Conservation (phyloP, 148 eudicot species). For the Heliamphora exappendiculata region DNA sequence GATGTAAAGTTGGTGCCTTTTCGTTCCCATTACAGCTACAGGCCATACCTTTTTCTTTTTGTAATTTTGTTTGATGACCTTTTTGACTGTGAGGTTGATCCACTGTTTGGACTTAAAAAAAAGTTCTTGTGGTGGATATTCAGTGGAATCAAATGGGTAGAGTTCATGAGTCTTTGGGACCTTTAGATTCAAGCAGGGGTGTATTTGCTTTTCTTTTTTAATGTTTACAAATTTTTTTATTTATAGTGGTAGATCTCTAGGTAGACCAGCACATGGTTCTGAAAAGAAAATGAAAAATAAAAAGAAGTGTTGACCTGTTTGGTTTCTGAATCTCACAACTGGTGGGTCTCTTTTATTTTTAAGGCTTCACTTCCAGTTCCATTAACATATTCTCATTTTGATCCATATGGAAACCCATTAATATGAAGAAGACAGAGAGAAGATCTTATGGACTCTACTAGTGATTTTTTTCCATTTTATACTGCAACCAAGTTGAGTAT, state of each 20-base stretch:
- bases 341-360: constrained; percentile 8
- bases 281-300: not conserved
- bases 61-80: constrained; percentile 20
- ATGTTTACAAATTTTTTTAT: constrained; percentile 7
- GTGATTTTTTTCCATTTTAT: not conserved
- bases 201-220: not conserved
- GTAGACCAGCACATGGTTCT: constrained; percentile 56
- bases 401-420: not conserved
- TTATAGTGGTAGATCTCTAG: constrained; percentile 28
- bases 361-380: constrained; percentile 9
- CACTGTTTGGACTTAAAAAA: not conserved
- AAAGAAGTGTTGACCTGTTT: constrained; percentile 33
- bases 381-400: not conserved
- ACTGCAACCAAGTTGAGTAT: not conserved
- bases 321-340: constrained; percentile 28
- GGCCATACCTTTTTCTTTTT: constrained; percentile 14
- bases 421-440: not conserved
- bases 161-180: constrained; percentile 31
- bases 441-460: not conserved
- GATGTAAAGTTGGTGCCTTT: constrained; percentile 22
- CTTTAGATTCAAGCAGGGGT: constrained; percentile 14
- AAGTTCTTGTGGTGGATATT: constrained; percentile 14
- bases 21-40: constrained; percentile 14
- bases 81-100: constrained; percentile 1
- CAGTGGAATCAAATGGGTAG: constrained; percentile 6